Evolutionary conservation across 768 basidiomycete genomes (phyloP), one percentile per base, ranked within the genome.

Genomic region (Exidia glandulosa): DNA sequence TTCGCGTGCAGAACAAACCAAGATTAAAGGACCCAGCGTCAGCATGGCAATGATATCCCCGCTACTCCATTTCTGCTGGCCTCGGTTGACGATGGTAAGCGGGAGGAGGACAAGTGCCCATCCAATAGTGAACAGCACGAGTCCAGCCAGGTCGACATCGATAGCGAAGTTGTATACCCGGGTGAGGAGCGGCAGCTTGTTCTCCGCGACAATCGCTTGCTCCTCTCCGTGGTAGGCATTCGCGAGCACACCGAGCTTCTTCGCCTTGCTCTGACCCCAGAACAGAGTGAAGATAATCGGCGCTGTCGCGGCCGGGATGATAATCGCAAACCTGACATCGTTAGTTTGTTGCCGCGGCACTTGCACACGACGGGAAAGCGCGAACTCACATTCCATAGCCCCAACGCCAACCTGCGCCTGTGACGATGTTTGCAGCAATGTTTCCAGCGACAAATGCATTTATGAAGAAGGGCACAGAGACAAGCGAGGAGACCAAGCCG

Each of bases 401-500:
- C 85, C 85, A 86, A 68, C 85, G 70, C 85, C 85, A 87, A 6
- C 81, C 79, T 27, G 73, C 70, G 34, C 79, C 72, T 61, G 72
- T 71, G 27, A 78, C 64, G 31, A 79, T 68, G 25, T 64, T 61
- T 6, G 81, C 66, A n/a, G 81, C 75, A 55, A 86, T 77, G 65
- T 82, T 83, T n/a, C 81, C 73, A n/a, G 83, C 83, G 60, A 86
- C 73, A 66, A 84, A 85, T 2, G 75, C 81, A 67, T 86, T 86
- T 68, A 86, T 73, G 61, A 86, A 71, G 70, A 81, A 83, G 2
- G 81, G 81, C 45, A 75, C 62, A 6, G 78, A 76, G 13, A 75
- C 76, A 31, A 83, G 69, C 6, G 72, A 71, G 6, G 74, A 75
- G 30, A 82, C 76, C 27, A 82, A 68, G 7, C 82, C 81, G 58